A percentile compares a stretch with the other conserved stretches of the same genome.
Evolutionary conservation across 495 filamentous ascomycete species (phyloP).

Genomic region (Hyaloscypha bicolor): DNA sequence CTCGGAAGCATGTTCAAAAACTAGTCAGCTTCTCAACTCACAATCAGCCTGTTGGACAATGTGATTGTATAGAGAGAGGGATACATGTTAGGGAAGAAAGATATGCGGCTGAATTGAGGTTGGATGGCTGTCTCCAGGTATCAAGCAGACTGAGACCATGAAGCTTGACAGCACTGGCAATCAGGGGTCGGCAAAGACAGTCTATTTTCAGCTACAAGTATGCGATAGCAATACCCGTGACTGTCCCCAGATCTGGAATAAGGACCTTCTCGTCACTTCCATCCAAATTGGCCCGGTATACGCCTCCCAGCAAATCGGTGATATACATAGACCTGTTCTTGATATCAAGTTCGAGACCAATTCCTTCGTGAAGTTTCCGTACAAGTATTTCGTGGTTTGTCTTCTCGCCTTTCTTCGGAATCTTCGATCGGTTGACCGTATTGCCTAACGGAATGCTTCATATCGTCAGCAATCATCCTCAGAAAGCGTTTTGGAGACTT

Average conservation of each 20-base stretch:
- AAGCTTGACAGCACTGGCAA: background rate
- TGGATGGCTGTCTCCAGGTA: too few species aligned
- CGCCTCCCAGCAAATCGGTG: slow-evolving; percentile 47
- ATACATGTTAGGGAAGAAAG: too few species aligned
- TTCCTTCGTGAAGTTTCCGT: slow-evolving; percentile 50
- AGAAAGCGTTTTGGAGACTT: slow-evolving; percentile 49
- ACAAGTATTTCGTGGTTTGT: slow-evolving; percentile 39
- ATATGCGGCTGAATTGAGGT: too few species aligned
- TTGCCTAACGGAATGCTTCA: slow-evolving; percentile 6
- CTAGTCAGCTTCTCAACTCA: too few species aligned
- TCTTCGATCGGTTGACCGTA: slow-evolving; percentile 18
- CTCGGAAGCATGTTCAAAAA: too few species aligned
- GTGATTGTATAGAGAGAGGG: too few species aligned
- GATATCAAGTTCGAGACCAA: slow-evolving; percentile 48
- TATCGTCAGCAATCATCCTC: slow-evolving; percentile 12
- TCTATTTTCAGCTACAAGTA: slow-evolving; percentile 4
- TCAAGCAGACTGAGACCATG: background rate
- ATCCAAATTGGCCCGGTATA: slow-evolving; percentile 49
- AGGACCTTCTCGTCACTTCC: slow-evolving; percentile 41
- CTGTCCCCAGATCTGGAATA: slow-evolving; percentile 20
- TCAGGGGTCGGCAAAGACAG: background rate
- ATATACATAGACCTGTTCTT: slow-evolving; percentile 44
- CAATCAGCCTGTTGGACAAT: too few species aligned
- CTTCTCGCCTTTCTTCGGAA: slow-evolving; percentile 27
- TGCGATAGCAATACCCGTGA: slow-evolving; percentile 21